Evolutionary conservation across 2,329 filamentous ascomycete species (phyloP).

Genomic region (Trichoderma koningii): DNA sequence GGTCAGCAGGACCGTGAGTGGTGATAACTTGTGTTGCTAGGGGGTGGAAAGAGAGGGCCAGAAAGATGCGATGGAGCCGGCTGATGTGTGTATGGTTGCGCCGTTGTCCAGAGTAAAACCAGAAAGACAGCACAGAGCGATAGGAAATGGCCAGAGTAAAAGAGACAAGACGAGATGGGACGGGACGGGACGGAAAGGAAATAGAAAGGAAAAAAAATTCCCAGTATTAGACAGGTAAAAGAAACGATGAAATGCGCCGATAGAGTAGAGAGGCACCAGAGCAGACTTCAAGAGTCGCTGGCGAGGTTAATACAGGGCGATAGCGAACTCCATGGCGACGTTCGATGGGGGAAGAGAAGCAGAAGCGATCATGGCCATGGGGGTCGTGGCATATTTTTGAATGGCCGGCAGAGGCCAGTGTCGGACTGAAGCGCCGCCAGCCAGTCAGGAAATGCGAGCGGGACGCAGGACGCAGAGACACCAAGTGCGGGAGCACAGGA

Average conservation of each 20-base stretch:
- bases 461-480: constrained; percentile 21
- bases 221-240: constrained; percentile 32
- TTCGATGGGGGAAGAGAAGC: constrained; percentile 47
- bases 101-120: constrained; percentile 48
- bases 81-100: neutral
- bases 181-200: constrained; percentile 29
- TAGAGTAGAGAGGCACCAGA: constrained; percentile 47
- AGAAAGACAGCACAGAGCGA: constrained; percentile 49
- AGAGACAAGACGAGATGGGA: constrained; percentile 16
- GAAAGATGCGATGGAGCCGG: constrained; percentile 19
- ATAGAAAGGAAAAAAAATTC: constrained; percentile 33
- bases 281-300: constrained; percentile 61
- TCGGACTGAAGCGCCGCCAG: constrained; percentile 2
- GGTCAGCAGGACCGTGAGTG: constrained; percentile 14
- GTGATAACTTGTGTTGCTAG: constrained; percentile 11
- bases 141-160: constrained; percentile 28
- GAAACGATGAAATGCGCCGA: constrained; percentile 36
- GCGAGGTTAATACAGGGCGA: constrained; percentile 51
- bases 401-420: constrained; percentile 27
- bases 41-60: neutral
- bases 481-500: constrained; percentile 16
- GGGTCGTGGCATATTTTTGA: constrained; percentile 44
- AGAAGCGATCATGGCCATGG: constrained; percentile 28
- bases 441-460: constrained; percentile 19
- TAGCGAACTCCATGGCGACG: constrained; percentile 58